Evolutionary conservation across 176 grass and related monocot genomes (phyloP).

Genomic region (Thinopyrum elongatum): DNA sequence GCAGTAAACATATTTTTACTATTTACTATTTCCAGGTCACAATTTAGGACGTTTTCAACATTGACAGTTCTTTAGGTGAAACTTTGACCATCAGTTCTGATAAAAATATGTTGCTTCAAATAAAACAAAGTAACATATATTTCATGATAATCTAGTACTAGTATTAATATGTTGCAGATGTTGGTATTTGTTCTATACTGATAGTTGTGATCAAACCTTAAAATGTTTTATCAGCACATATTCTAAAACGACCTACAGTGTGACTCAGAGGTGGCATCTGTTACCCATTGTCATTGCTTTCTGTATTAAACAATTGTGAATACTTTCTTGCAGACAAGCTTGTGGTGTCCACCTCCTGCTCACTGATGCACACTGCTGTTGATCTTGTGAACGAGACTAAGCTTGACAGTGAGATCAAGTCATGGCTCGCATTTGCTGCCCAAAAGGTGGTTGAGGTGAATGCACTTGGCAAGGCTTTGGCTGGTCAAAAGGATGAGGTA

Average conservation of each 20-base stretch:
- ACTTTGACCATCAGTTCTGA: not conserved
- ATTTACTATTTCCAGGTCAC: not conserved
- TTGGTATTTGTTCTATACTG: not conserved
- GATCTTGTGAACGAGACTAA: slow-evolving; percentile 96
- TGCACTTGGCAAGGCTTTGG: slow-evolving; percentile 86
- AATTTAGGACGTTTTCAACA: not conserved
- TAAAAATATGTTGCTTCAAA: not conserved
- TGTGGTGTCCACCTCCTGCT: slow-evolving; percentile 96
- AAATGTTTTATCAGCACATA: not conserved
- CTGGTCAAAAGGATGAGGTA: slow-evolving; percentile 81
- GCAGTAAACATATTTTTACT: slow-evolving; percentile 4
- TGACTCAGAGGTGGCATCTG: not conserved
- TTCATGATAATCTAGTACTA: not conserved
- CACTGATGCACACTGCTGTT: slow-evolving; percentile 94
- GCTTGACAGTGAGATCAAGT: slow-evolving; percentile 89
- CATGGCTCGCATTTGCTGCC: slow-evolving; percentile 97
- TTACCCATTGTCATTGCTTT: not conserved
- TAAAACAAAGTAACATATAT: not conserved
- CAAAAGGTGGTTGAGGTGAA: slow-evolving; percentile 99
- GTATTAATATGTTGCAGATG: not conserved
- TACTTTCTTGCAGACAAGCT: slow-evolving; percentile 66
- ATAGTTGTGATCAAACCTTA: not conserved
- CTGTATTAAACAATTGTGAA: slow-evolving; percentile 23
- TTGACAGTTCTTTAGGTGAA: too few relatives aligned
- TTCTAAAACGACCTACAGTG: not conserved